phyloP scores from a whole-genome alignment of 2,329 filamentous ascomycete genomes.

The Botrytis galanthina region DNA sequence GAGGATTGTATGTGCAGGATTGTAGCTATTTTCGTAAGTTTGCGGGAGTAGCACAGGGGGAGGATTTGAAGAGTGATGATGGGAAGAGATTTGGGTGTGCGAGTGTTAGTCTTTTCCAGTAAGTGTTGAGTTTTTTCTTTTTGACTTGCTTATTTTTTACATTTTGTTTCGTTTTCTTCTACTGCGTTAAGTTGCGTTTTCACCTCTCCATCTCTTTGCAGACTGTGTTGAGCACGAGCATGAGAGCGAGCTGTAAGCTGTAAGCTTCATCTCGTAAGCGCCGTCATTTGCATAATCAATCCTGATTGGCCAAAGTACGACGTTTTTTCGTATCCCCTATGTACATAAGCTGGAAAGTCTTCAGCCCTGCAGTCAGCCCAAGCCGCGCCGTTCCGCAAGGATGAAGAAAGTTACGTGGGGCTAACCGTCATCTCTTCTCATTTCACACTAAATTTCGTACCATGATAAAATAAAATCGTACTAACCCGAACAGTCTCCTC shows the following conservation, averaged over 20 bases:
- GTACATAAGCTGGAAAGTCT: slow-evolving; percentile 2
- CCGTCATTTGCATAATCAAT: neutral
- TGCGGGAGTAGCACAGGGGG: slow-evolving; percentile 11
- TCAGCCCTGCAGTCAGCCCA: slow-evolving; percentile 12
- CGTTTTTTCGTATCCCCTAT: neutral
- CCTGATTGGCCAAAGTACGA: neutral
- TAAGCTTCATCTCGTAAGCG: neutral
- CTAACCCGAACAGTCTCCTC: neutral
- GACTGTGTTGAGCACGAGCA: neutral
- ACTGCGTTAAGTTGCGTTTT: neutral
- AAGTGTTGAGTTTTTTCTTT: slow-evolving; percentile 34
- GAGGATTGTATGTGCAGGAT: slow-evolving; percentile 31
- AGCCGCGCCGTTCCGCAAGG: neutral
- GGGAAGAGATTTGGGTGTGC: slow-evolving; percentile 37
- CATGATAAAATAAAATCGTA: neutral
- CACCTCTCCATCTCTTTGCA: neutral
- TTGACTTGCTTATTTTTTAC: neutral
- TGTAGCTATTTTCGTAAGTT: slow-evolving; percentile 34
- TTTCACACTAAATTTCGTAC: neutral
- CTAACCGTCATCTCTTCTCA: neutral
- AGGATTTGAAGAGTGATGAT: slow-evolving; percentile 23
- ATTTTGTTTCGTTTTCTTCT: neutral
- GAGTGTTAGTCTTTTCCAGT: slow-evolving; percentile 45
- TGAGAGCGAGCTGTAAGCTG: neutral
- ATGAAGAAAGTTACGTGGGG: neutral